phyloP scores from a whole-genome alignment of 768 basidiomycete species.

The Termitomyces sp. region DNA sequence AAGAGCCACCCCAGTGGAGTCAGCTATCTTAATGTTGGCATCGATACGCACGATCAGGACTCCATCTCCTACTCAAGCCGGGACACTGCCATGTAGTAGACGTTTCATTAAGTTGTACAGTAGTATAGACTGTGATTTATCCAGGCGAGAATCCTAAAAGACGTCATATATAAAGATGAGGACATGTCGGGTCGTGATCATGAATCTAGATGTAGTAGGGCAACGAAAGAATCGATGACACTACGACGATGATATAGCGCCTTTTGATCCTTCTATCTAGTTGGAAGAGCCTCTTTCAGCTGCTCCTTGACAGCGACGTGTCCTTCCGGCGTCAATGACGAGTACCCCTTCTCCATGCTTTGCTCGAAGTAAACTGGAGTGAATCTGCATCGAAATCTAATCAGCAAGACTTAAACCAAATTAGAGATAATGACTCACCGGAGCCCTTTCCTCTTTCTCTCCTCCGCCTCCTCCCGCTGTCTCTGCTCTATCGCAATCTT shows the following conservation, averaged over 20 bases:
- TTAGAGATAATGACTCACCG: slow-evolving; percentile 50
- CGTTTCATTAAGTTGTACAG: background rate
- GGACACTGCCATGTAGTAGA: background rate
- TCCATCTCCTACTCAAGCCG: background rate
- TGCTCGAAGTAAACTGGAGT: slow-evolving; percentile 72
- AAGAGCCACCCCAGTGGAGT: background rate
- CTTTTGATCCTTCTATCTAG: slow-evolving; percentile 22
- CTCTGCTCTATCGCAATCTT: slow-evolving; percentile 91
- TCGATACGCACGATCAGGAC: too few species aligned
- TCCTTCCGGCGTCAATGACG: slow-evolving; percentile 66
- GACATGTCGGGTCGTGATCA: background rate
- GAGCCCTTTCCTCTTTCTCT: slow-evolving; percentile 74
- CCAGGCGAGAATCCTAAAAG: background rate
- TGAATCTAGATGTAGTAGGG: background rate
- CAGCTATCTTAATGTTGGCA: too few species aligned
- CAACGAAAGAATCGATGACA: background rate
- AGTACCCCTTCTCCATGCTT: slow-evolving; percentile 60
- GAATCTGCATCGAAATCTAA: slow-evolving; percentile 40
- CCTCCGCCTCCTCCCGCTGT: slow-evolving; percentile 86
- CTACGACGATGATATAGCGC: background rate
- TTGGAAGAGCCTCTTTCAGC: slow-evolving; percentile 33
- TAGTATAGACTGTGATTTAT: background rate
- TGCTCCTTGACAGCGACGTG: slow-evolving; percentile 71
- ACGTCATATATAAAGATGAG: background rate
- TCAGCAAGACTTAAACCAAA: background rate